Evolutionary conservation across 1,284 basidiomycete genomes (phyloP), one percentile per base, ranked within the genome.

Genomic region (Tausonia pullulans): DNA sequence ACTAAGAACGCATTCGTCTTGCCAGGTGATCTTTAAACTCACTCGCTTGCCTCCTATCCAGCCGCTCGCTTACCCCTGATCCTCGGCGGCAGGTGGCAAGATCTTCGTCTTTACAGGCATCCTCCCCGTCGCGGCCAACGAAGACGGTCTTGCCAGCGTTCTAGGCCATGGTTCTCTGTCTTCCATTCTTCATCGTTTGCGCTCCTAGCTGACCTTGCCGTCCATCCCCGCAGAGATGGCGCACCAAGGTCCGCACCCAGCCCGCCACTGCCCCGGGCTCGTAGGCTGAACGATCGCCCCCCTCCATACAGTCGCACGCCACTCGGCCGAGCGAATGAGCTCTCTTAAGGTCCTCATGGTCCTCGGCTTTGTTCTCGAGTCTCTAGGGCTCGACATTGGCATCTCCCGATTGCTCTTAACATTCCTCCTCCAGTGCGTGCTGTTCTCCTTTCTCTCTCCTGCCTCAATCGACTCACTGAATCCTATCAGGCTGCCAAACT

Each of bases 41-140:
- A 55, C 43, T 53, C 5, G 4, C 43, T 53, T 50, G 53, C 10
- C 43, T 9, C 2, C 39, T 16, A 27, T 27, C 27, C 48, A 14
- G 11, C 54, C 27, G 5, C 52, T 13, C 27, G 27, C 27, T 27
- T 27, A 57, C 40, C 10, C 13, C 27, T 43, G 43, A 49, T 65
- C 13, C 59, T 27, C 27, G 27, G 27, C 27, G 27, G 27, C 16
- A 45, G 27, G 59, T 11, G 44, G 46, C 3, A 60, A 54, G 69
- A 87, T 96, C 68, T 83, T 94, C 60, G 88, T 97, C 2, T 96
- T 90, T 70, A 91, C 88, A 0, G 93, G 93, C 0, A 90, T 97
- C 60, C 75, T 97, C 7, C 90, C 89, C 0, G 78, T 94, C 5
- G 86, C 85, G 58, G 79, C 78, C 67, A 85, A 91, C 68, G 87